Base-by-base conservation (phyloP, 192 early-diverging fungal species). In the Chytriomyces sp. region DNA sequence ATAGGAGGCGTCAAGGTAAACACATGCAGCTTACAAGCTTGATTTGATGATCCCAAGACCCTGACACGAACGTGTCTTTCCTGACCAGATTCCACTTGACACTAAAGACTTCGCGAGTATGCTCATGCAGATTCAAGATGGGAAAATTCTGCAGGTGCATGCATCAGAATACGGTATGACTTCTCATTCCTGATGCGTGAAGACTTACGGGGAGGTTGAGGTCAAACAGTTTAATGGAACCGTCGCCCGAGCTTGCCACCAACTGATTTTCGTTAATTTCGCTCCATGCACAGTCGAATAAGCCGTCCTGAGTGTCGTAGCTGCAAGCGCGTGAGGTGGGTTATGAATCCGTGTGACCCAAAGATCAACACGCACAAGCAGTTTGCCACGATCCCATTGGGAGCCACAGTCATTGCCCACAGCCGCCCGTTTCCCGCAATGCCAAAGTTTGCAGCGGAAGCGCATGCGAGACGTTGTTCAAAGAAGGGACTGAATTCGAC, bases 181-280 rank as follows among this genome's bases (percentile, higher is more conserved):
- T n/a, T 22, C 26, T 0, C 52, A 56, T 17, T 25, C 55, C 33
- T 31, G n/a, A n/a, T n/a, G n/a, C n/a, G n/a, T n/a, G n/a, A n/a
- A 52, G n/a, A 80, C 89, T 75, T 84, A 94, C 93, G 14, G 85
- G 52, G 62, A 96, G 71, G 4, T 91, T 91, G 0, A 91, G 86
- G 76, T 99, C 98, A 90, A 92, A 99, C 49, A 99, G 84, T 73
- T 94, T 96, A 41, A 99, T 88, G 66, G 90, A 91, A 39, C 98
- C 98, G 74, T 99, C 98, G 44, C 98, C 98, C 72, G 91, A 92
- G 32, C 89, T 86, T 14, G 93, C 93, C 0, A 91, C 89, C 30
- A 99, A 59, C 66, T 99, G 98, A 77, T 96, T 93, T 76, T 99
- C 96, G 75, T 99, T 93, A 14, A 88, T 66, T 77, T 99, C 98